Conservation (phyloP, 2,329 filamentous ascomycete genomes). For the Colletotrichum orbiculare region DNA sequence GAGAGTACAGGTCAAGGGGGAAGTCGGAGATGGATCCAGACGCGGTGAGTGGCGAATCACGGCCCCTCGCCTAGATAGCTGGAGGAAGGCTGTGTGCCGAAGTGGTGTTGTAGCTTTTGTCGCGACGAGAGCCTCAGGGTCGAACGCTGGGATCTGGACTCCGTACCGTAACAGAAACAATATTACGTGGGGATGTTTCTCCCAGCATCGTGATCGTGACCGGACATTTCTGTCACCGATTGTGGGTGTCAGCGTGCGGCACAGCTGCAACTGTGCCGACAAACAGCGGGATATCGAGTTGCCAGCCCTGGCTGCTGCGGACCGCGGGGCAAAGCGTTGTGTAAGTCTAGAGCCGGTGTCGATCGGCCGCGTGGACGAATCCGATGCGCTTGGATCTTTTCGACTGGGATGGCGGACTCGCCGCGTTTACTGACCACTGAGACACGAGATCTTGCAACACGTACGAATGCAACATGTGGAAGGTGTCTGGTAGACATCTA, state of each 20-base stretch:
- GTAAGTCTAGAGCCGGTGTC: constrained; percentile 6
- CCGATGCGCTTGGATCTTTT: constrained; percentile 13
- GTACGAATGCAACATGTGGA: constrained; percentile 18
- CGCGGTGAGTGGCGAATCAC: constrained; percentile 41
- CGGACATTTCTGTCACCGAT: no score
- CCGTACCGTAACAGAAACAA: no score
- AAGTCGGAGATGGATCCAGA: constrained; percentile 9
- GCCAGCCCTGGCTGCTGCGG: constrained; percentile 4
- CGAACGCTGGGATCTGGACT: no score
- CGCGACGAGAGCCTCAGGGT: constrained; percentile 5
- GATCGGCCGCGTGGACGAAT: constrained; percentile 21
- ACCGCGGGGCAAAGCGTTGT: constrained; percentile 11
- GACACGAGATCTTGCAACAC: constrained; percentile 29
- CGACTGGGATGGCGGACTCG: background rate
- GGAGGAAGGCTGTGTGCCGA: constrained; percentile 11
- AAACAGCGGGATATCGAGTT: background rate
- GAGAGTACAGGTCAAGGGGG: constrained; percentile 16
- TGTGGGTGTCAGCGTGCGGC: background rate
- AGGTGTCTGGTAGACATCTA: constrained; percentile 26
- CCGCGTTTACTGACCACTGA: constrained; percentile 34
- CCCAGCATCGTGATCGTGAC: no score
- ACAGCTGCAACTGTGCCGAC: background rate
- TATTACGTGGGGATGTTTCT: no score
- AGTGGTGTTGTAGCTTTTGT: constrained; percentile 15
- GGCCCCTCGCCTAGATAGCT: constrained; percentile 1